Conservation (phyloP, 192 early-diverging fungal genomes). For the Haplosporangium gracile region DNA sequence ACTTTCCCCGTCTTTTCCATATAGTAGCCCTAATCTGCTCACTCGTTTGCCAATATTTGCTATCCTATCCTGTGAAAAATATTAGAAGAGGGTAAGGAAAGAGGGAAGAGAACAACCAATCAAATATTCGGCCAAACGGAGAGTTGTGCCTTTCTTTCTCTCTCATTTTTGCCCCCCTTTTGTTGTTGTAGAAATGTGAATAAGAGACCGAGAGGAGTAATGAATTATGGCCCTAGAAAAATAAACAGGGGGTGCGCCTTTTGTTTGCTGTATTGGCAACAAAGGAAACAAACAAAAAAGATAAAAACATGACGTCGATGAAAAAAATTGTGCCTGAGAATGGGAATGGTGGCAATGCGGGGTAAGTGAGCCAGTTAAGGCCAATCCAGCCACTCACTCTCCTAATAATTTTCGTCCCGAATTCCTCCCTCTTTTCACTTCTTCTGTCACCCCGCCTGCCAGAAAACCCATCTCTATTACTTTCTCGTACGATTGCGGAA, state of each 20-base stretch:
- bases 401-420: not conserved
- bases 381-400: not conserved
- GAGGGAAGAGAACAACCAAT: not conserved
- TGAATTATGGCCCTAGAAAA: not conserved
- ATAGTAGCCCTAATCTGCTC: not conserved
- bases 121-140: slow-evolving; percentile 1
- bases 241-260: not conserved
- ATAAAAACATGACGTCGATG: not conserved
- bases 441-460: not conserved
- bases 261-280: not conserved
- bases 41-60: not conserved
- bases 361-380: not conserved
- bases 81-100: not conserved
- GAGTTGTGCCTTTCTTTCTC: not conserved
- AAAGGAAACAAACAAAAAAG: not conserved
- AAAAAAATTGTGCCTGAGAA: slow-evolving; percentile 2
- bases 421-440: not conserved
- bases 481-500: not conserved
- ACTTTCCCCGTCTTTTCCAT: not conserved
- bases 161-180: not conserved
- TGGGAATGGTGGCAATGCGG: not conserved
- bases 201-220: not conserved
- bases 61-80: not conserved
- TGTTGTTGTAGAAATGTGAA: not conserved
- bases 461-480: not conserved